Base-by-base conservation (phyloP, 371 early-diverging fungal species). In the Mucor mucedo region DNA sequence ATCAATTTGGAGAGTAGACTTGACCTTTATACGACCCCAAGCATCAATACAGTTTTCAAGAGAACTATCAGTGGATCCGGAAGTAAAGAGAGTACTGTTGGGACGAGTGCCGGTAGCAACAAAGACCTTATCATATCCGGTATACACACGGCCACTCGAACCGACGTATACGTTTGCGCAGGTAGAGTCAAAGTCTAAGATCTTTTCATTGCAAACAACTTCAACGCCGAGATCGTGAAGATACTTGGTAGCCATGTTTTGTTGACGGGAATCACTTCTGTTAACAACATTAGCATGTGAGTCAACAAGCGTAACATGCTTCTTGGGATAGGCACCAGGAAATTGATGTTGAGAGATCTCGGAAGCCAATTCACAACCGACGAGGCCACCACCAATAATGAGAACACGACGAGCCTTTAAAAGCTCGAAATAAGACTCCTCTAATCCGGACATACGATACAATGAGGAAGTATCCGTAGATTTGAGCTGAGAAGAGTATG, bases 331-430 rank as follows among this genome's bases (percentile, higher is more conserved):
- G 2, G 63, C 44, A 21, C 71, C 73, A 45, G 74, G 68, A 14
- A 76, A 76, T 40, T 16, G 44, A 56, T 60, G 67, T 32, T 66
- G 63, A 11, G 71, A 65, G 32, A 89, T 84, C 53, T 88, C 90
- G 4, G 83, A 83, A 6, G 87, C 88, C 41, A 88, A 72, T 63
- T 89, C 91, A 41, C 86, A 84, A 13, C 89, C 90, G 11, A 85
- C 86, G 3, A 89, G 81, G 11, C 90, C 90, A 27, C 88, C 89
- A 29, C 90, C 89, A 33, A 42, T 50, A 41, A 32, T 41, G 6
- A 40, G 62, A 7, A 87, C 80, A 13, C 67, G 68, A 28, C 73
- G 80, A 38, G 83, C 84, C 52, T 80, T 79, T 38, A 83, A 77
- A 33, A 90, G 68, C 49, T 91, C 91, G 21, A 77, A 69, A 14